Evolutionary conservation across 345 rosid species (phyloP).

Genomic region (Odontarrhena argentea): DNA sequence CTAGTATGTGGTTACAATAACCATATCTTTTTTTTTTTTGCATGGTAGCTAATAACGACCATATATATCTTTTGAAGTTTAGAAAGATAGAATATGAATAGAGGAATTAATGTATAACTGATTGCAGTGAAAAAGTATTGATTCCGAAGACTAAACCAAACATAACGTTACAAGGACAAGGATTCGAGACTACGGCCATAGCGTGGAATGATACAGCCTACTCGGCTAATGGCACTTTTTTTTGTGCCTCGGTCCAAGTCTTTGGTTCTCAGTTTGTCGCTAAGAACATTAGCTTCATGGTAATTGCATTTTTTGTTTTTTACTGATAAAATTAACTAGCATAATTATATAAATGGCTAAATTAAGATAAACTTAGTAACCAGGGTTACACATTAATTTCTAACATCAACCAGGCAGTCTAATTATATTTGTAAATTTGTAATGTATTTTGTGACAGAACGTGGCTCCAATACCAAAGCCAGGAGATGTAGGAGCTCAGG

Average conservation of each 20-base stretch:
- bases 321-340: no score
- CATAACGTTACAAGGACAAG: slow-evolving; percentile 90
- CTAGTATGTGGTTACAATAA: slow-evolving; percentile 50
- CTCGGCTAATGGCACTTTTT: slow-evolving; percentile 76
- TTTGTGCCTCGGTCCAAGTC: slow-evolving; percentile 78
- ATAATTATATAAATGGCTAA: neutral
- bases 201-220: slow-evolving; percentile 87
- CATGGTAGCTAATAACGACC: neutral
- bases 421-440: neutral
- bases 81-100: neutral
- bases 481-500: slow-evolving; percentile 79
- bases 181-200: slow-evolving; percentile 73
- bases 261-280: slow-evolving; percentile 76
- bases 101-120: neutral
- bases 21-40: neutral
- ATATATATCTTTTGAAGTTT: neutral
- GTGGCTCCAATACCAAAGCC: slow-evolving; percentile 83
- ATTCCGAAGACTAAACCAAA: slow-evolving; percentile 68
- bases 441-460: slow-evolving; percentile 48
- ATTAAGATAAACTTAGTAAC: neutral
- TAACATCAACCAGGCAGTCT: neutral
- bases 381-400: no score
- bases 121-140: slow-evolving; percentile 70
- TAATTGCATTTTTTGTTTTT: slow-evolving; percentile 5
- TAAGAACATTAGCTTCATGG: slow-evolving; percentile 92